These are phyloP conservation scores for Croton setiger DNA, from an alignment of 441 rosid species.

Conservation along the genomic window DNA sequence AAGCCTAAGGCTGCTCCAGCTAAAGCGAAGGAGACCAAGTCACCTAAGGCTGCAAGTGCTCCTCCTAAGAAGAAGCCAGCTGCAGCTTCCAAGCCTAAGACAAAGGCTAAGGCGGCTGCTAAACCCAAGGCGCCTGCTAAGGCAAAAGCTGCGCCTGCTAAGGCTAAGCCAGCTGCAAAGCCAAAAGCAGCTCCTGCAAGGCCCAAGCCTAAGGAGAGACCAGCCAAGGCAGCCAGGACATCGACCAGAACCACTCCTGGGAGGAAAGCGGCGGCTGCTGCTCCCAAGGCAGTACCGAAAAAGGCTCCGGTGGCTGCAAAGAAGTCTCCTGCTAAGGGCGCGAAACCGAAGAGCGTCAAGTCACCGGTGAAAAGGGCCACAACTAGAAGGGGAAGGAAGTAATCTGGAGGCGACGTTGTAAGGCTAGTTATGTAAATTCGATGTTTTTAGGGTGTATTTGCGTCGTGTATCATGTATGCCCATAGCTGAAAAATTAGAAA, in stretches of 20 bases:
- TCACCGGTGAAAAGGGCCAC: conserved; percentile 39
- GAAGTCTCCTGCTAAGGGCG: conserved; percentile 37
- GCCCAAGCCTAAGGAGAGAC: conserved; percentile 19
- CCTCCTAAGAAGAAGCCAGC: conserved; percentile 8
- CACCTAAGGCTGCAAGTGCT: conserved; percentile 26
- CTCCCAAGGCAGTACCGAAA: conserved; percentile 37
- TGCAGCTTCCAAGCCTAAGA: conserved; percentile 37
- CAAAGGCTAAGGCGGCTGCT: conserved; percentile 34
- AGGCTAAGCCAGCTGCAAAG: conserved; percentile 25
- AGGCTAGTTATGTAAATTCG: conserved; percentile 49
- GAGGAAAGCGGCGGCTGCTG: conserved; percentile 29
- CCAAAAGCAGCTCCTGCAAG: conserved; percentile 29
- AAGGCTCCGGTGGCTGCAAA: conserved; percentile 37
- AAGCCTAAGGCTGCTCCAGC: conserved; percentile 21
- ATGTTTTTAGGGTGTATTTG: conserved; percentile 24
- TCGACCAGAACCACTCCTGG: conserved; percentile 59
- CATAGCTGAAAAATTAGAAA: conserved; percentile 11
- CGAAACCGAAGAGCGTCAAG: conserved; percentile 35
- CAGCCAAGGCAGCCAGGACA: too few relatives aligned
- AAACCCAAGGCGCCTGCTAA: conserved; percentile 35
- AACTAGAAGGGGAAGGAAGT: conserved; percentile 37
- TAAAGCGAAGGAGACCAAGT: conserved; percentile 26
- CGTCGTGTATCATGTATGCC: conserved; percentile 21
- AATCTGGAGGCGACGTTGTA: conserved; percentile 19
- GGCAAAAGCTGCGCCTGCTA: conserved; percentile 32